Evolutionary conservation across 2,329 filamentous ascomycete species (phyloP).

Genomic region (Diaporthe humulicola): DNA sequence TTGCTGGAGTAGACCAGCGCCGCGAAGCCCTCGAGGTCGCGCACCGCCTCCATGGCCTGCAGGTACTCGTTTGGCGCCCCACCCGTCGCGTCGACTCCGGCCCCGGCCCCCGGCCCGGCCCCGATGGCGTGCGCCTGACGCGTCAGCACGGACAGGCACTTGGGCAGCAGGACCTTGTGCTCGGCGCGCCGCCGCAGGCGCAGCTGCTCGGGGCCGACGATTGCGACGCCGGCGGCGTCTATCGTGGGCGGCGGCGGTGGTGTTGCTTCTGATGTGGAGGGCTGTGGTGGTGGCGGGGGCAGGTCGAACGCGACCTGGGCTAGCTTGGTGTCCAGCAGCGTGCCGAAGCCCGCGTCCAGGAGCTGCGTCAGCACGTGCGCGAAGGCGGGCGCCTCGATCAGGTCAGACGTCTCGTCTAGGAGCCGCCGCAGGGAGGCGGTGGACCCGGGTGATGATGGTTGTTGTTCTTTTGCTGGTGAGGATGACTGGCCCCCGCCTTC

Average conservation of each 20-base stretch:
- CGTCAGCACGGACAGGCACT: conserved; percentile 89
- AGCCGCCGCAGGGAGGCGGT: conserved; percentile 79
- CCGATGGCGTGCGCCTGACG: conserved; percentile 93
- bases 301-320: conserved; percentile 83
- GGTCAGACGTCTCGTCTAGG: conserved; percentile 94
- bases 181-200: conserved; percentile 62
- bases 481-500: background rate
- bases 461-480: background rate
- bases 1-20: conserved; percentile 91
- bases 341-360: conserved; percentile 88
- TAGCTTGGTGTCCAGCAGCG: conserved; percentile 86
- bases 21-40: conserved; percentile 85
- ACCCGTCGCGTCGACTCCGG: background rate
- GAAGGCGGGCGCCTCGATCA: conserved; percentile 95
- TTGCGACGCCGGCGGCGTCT: conserved; percentile 43
- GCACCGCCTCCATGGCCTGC: conserved; percentile 80
- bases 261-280: conserved; percentile 5
- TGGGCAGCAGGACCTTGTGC: conserved; percentile 81
- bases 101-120: conserved; percentile 64
- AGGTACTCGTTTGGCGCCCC: conserved; percentile 74
- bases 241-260: background rate
- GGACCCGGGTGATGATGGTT: conserved; percentile 55
- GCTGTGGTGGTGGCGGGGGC: conserved; percentile 45
- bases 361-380: conserved; percentile 86
- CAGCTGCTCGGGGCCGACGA: conserved; percentile 63